phyloP scores from a whole-genome alignment of 2,329 filamentous ascomycete species.

The Diplodia scrobiculata region DNA sequence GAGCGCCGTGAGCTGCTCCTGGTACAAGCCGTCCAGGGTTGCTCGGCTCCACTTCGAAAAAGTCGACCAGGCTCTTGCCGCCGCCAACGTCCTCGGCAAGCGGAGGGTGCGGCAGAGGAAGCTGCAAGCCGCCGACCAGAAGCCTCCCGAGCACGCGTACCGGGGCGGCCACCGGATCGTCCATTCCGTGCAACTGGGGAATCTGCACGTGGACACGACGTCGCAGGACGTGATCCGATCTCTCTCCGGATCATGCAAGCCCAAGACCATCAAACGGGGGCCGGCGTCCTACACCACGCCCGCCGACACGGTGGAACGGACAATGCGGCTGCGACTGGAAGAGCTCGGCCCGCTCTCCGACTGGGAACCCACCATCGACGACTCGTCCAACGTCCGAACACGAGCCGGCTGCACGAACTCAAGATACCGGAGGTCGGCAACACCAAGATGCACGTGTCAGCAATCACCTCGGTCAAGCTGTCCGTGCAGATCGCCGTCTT shows the following conservation, averaged over 20 bases:
- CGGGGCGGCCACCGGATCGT: background rate
- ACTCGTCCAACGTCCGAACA: background rate
- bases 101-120: background rate
- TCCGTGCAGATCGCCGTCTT: background rate
- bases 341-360: background rate
- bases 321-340: background rate
- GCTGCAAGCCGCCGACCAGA: background rate
- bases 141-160: background rate
- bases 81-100: background rate
- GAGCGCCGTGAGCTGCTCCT: background rate
- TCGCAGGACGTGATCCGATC: background rate
- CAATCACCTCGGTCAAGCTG: background rate
- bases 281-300: background rate
- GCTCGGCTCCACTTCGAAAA: background rate
- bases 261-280: background rate
- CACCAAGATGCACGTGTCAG: background rate
- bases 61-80: background rate
- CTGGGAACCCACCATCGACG: background rate
- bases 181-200: background rate
- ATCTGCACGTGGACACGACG: background rate
- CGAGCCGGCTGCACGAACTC: background rate
- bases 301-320: background rate
- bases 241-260: background rate
- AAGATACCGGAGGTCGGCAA: background rate
- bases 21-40: background rate